Evolutionary conservation across 805 yeast species (phyloP), one percentile per base, ranked within the genome.

Genomic region (Nakazawaea anatomiae): DNA sequence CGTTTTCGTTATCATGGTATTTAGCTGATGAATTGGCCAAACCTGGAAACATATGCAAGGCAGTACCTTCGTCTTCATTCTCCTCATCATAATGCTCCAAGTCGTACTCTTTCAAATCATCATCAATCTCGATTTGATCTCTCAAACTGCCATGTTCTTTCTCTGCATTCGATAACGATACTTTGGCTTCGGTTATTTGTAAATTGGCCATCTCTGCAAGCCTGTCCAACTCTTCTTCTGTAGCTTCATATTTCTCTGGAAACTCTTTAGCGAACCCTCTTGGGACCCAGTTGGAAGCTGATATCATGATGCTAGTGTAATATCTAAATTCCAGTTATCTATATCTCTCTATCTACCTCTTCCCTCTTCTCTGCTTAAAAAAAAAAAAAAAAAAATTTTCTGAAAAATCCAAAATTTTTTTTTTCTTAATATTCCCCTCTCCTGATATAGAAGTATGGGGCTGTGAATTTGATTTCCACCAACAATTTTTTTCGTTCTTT

Each of bases 201-300:
- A 90, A 72, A 53, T 85, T 80, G 48, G 98, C 96, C 80, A 94
- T 77, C 57, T 83, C 81, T 55, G 84, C 80, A 64, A 94, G 90
- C 69, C 97, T 79, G 52, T 82, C 92, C 88, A 94, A 84, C 70
- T 94, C 99, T 54, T 80, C 92, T 55, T 94, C 98, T 58, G 90
- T 84, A 50, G 92, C 71, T 58, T 89, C 96, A 60, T 89, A 90
- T 62, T 86, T 80, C 60, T 82, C 89, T 5, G 99, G 98, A 63
- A 85, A 88, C 67, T 91, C 97, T 39, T 95, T 80, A 31, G 99
- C 95, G 67, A 77, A 87, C 5, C 99, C 99, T 61, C 96, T 81
- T 46, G 98, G 97, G 28, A 92, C 96, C 98, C 99, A 94, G 47
- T 84, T 73, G 46, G 94, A 83, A 30, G 97, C 86, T 39, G 99